Conservation (phyloP, 768 basidiomycete genomes). For the Mycena venus region DNA sequence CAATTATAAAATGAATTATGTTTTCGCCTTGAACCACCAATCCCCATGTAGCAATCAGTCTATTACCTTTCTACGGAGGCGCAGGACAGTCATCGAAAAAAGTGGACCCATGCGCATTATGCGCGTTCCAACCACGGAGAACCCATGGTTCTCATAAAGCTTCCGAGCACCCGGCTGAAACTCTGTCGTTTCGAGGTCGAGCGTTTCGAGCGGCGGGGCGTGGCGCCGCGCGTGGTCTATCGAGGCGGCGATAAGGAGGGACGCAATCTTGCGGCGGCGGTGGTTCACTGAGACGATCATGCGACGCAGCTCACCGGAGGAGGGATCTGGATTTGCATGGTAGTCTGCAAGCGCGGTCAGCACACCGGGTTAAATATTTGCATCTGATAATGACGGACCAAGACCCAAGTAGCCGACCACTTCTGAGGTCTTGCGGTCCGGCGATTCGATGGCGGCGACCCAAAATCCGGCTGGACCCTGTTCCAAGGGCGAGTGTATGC, state of each 20-base stretch:
- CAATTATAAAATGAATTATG: too few relatives aligned
- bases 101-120: too few relatives aligned
- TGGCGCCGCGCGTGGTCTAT: too few relatives aligned
- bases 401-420: constrained; percentile 37
- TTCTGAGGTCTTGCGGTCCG: constrained; percentile 14
- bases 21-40: too few relatives aligned
- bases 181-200: constrained; percentile 32
- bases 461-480: constrained; percentile 38
- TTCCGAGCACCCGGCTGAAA: constrained; percentile 33
- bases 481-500: constrained; percentile 5
- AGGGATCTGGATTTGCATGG: background rate
- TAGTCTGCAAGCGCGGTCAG: constrained; percentile 23
- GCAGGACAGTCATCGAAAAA: too few relatives aligned
- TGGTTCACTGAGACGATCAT: constrained; percentile 36
- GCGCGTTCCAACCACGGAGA: too few relatives aligned
- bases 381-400: constrained; percentile 22
- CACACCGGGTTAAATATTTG: background rate
- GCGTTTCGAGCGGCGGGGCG: constrained; percentile 8
- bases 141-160: too few relatives aligned
- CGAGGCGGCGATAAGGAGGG: constrained; percentile 32
- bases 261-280: constrained; percentile 32
- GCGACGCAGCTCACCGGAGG: constrained; percentile 33
- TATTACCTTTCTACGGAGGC: too few relatives aligned
- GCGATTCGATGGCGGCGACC: constrained; percentile 35
- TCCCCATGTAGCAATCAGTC: too few relatives aligned